phyloP scores from a whole-genome alignment of 192 early-diverging fungal genomes.

The Entrophospora sp. region DNA sequence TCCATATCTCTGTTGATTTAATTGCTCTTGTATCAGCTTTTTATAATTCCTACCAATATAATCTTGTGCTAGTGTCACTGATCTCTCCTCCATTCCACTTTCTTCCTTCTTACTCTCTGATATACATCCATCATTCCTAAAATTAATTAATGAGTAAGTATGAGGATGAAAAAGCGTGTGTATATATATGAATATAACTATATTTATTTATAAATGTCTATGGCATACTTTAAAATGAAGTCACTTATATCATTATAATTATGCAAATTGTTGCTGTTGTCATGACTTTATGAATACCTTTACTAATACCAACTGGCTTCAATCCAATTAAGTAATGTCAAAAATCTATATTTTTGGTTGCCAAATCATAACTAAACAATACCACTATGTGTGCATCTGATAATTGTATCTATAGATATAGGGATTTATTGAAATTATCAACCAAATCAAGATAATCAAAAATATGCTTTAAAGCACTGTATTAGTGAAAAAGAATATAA shows the following conservation, averaged over 20 bases:
- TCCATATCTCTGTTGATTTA: constrained; percentile 81
- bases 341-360: constrained; percentile 78
- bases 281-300: constrained; percentile 82
- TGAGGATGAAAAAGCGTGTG: neutral
- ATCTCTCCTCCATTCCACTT: constrained; percentile 80
- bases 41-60: constrained; percentile 68
- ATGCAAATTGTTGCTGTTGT: constrained; percentile 62
- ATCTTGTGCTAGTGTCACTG: constrained; percentile 75
- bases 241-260: constrained; percentile 87
- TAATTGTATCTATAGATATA: constrained; percentile 85
- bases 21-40: constrained; percentile 78
- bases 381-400: constrained; percentile 83
- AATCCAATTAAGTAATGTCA: constrained; percentile 90
- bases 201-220: no score
- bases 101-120: constrained; percentile 91
- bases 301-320: constrained; percentile 80
- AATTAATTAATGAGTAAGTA: neutral
- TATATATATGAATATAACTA: neutral
- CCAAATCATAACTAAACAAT: constrained; percentile 81
- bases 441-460: no score
- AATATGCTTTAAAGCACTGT: no score
- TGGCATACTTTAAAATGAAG: constrained; percentile 67
- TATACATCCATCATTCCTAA: constrained; percentile 67
- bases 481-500: no score
- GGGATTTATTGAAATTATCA: no score